Percentiles rank a stretch among this genome's conserved stretches.
Evolutionary conservation across 2,329 filamentous ascomycete species (phyloP).

Genomic region (Sporothrix curviconia): DNA sequence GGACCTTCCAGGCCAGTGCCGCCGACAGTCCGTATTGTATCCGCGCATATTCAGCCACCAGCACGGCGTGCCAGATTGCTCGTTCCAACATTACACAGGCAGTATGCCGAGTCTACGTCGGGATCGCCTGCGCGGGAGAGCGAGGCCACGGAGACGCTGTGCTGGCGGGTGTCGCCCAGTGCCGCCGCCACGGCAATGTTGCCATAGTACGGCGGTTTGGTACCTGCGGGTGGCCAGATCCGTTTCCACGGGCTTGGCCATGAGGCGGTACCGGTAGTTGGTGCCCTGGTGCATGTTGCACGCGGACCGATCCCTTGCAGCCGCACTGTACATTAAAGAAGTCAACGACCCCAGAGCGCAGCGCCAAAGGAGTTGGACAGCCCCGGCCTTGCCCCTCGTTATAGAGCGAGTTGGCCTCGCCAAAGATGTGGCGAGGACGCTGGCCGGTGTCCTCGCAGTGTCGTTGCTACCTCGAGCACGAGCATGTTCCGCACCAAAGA

Average conservation of each 20-base stretch:
- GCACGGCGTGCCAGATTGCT: conserved; percentile 39
- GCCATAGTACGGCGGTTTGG: conserved; percentile 59
- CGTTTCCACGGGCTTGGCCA: conserved; percentile 39
- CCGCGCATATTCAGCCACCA: conserved; percentile 52
- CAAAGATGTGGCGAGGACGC: conserved; percentile 47
- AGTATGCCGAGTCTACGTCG: conserved; percentile 47
- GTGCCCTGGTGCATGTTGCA: conserved; percentile 61
- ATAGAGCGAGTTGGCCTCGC: conserved; percentile 57
- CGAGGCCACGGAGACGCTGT: conserved; percentile 36
- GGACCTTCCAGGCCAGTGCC: conserved; percentile 28
- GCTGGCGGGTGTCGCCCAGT: conserved; percentile 36
- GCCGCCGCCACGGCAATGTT: conserved; percentile 53
- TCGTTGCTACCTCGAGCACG: too few relatives aligned
- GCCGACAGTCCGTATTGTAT: conserved; percentile 52
- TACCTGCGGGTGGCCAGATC: conserved; percentile 43
- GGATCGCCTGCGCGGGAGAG: neutral
- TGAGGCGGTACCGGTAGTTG: conserved; percentile 42
- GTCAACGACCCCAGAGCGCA: conserved; percentile 57
- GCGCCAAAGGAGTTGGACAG: conserved; percentile 60
- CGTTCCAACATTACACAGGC: conserved; percentile 44
- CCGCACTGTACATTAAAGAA: conserved; percentile 54
- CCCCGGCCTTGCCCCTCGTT: conserved; percentile 54
- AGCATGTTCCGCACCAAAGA: conserved; percentile 31
- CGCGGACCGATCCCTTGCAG: conserved; percentile 47
- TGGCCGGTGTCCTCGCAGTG: conserved; percentile 8